phyloP scores from a whole-genome alignment of 2,329 filamentous ascomycete species.

The Neocatenulostroma microsporum region DNA sequence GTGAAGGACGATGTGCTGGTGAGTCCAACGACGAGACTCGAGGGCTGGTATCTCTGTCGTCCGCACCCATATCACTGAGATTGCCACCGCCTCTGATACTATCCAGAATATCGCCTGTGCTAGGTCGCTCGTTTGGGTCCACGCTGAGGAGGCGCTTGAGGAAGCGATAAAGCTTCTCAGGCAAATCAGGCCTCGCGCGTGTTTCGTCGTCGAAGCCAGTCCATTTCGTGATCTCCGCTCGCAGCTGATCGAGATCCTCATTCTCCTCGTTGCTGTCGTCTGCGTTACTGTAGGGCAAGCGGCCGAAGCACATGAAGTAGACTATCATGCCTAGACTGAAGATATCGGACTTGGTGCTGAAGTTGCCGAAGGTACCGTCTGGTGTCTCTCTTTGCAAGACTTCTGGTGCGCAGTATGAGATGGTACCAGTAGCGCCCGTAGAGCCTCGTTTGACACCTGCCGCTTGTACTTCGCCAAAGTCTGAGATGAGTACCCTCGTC shows the following conservation, averaged over 20 bases:
- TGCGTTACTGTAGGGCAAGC: conserved; percentile 75
- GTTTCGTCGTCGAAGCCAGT: conserved; percentile 60
- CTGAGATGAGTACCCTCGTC: conserved; percentile 79
- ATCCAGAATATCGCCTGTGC: conserved; percentile 73
- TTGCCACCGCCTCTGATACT: conserved; percentile 59
- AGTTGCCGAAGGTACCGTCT: conserved; percentile 74
- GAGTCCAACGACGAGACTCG: conserved; percentile 41
- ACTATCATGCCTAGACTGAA: conserved; percentile 98
- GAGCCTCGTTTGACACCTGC: conserved; percentile 76
- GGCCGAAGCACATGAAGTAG: conserved; percentile 94
- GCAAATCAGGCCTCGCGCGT: conserved; percentile 68
- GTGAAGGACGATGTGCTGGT: conserved; percentile 16
- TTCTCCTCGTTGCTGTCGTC: conserved; percentile 83
- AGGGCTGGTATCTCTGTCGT: conserved; percentile 16
- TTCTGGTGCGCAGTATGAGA: conserved; percentile 95
- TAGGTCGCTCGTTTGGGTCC: conserved; percentile 68
- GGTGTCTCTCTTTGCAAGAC: conserved; percentile 61
- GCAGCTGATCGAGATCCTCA: conserved; percentile 78
- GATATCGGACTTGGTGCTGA: conserved; percentile 95
- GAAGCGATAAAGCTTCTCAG: conserved; percentile 75
- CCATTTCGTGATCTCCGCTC: conserved; percentile 82
- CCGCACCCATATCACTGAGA: conserved; percentile 21
- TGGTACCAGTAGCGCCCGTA: conserved; percentile 88
- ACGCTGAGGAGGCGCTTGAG: conserved; percentile 73
- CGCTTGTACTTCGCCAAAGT: conserved; percentile 93